Evolutionary conservation across 495 filamentous ascomycete species (phyloP).

Genomic region (Neurospora sp.): DNA sequence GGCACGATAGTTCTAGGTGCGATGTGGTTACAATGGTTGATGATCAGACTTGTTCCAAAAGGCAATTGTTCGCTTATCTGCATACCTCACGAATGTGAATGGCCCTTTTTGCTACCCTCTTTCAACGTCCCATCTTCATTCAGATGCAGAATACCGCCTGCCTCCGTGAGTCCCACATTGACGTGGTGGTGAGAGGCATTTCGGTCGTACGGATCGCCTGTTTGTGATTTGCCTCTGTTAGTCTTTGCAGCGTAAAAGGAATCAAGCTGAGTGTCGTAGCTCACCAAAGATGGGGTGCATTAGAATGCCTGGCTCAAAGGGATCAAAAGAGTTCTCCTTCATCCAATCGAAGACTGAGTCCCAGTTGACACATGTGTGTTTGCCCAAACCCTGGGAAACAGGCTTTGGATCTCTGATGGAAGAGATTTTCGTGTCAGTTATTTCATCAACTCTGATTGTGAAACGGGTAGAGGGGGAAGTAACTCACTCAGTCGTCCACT

Average conservation of each 20-base stretch:
- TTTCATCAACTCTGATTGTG: not conserved
- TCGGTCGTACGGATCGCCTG: slow-evolving; percentile 3
- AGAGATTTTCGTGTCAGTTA: not conserved
- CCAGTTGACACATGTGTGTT: slow-evolving; percentile 2
- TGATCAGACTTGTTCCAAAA: not conserved
- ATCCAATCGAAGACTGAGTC: slow-evolving; percentile 1
- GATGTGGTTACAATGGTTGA: not conserved
- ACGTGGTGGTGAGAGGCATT: not conserved
- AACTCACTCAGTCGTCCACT: not conserved
- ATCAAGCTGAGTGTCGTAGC: not conserved
- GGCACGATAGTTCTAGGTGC: not conserved
- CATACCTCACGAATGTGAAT: not conserved
- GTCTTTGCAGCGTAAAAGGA: not conserved
- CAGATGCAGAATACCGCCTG: not conserved
- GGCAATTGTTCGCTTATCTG: not conserved
- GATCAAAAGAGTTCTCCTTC: slow-evolving; percentile 1
- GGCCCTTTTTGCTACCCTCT: not conserved
- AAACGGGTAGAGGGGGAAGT: no score
- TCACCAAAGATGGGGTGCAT: slow-evolving; percentile 4
- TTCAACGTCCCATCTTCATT: not conserved
- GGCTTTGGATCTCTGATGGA: not conserved
- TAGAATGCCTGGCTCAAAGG: not conserved
- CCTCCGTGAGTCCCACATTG: not conserved
- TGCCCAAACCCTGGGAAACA: not conserved
- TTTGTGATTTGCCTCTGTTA: not conserved